A percentile compares a stretch with the other conserved stretches of the same genome.
These are phyloP conservation scores for Pestalotiopsis fici DNA, from an alignment of 2,329 filamentous ascomycete genomes.

Conservation along the genomic window DNA sequence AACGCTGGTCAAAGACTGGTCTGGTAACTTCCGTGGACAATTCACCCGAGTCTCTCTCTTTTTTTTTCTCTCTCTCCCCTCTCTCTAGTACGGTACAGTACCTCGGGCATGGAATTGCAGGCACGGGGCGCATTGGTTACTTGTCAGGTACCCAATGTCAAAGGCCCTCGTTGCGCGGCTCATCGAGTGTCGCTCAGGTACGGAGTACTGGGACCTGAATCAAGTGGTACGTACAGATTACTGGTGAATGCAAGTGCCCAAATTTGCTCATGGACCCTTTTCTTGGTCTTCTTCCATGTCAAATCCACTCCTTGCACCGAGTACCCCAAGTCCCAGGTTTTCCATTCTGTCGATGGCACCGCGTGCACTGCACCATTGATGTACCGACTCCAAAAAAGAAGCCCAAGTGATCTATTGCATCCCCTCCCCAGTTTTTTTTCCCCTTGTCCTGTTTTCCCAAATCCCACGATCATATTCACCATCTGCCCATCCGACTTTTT, in stretches of 20 bases:
- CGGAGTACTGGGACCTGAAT: neutral
- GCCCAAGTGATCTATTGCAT: neutral
- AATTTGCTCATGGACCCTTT: neutral
- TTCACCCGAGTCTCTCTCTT: too few relatives aligned
- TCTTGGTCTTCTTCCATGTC: neutral
- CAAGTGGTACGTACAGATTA: neutral
- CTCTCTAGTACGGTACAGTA: neutral
- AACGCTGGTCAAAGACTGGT: too few relatives aligned
- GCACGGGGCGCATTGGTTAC: neutral
- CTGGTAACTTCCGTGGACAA: too few relatives aligned
- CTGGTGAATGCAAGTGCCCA: neutral
- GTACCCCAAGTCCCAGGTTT: neutral
- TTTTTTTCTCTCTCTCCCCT: neutral
- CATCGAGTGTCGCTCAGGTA: neutral
- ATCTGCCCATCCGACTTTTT: neutral
- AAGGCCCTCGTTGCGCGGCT: neutral
- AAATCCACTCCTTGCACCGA: neutral
- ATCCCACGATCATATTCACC: neutral
- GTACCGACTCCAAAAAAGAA: neutral
- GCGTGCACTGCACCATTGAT: neutral
- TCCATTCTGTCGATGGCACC: neutral
- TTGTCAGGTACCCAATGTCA: neutral
- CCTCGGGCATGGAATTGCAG: neutral
- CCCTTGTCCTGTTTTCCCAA: neutral
- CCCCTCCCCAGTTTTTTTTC: neutral